Conservation (phyloP, 75 land plant genomes). For the Picea sitchensis region DNA sequence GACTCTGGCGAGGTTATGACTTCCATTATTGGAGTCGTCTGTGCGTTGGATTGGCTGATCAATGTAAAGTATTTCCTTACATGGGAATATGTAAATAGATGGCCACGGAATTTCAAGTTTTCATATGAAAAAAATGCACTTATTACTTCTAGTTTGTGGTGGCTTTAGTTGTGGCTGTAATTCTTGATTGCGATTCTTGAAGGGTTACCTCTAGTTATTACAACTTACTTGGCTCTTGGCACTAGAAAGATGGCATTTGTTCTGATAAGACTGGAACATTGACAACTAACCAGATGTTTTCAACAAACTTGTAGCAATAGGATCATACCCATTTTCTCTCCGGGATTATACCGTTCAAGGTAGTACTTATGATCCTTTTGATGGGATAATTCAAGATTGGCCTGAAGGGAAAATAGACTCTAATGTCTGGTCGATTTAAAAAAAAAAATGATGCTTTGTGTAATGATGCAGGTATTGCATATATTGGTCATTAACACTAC, state of each 20-base stretch:
- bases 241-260: constrained; percentile 93
- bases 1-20: constrained; percentile 77
- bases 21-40: constrained; percentile 36
- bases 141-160: constrained; percentile 88
- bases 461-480: no score
- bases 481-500: no score
- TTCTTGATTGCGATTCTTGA: constrained; percentile 53
- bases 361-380: no score
- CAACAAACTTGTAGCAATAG: constrained; percentile 56
- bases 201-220: constrained; percentile 89
- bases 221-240: constrained; percentile 15
- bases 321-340: no score
- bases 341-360: constrained; percentile 1
- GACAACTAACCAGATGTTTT: constrained; percentile 93
- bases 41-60: no score
- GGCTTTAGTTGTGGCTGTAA: constrained; percentile 77
- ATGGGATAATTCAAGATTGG: no score
- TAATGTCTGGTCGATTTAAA: no score
- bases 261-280: constrained; percentile 93
- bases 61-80: no score
- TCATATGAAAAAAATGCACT: constrained; percentile 75
- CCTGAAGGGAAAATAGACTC: no score
- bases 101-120: constrained; percentile 60
- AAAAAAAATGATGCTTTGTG: no score
- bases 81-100: constrained; percentile 6